phyloP scores from a whole-genome alignment of 73 alveolate species.

The Paramecium biaurelia region DNA sequence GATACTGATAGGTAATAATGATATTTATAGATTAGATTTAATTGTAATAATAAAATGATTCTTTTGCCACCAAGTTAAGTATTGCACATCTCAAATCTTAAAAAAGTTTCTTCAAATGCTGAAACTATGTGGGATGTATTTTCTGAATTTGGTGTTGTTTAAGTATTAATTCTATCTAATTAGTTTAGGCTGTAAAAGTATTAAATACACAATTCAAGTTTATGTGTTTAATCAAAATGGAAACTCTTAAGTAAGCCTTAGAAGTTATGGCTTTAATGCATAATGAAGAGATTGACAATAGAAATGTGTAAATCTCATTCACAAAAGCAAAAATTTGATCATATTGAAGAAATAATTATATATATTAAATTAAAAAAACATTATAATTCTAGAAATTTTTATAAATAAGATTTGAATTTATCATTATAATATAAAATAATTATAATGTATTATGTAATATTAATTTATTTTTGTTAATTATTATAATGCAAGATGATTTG shows the following conservation, averaged over 20 bases:
- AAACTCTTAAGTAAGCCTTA: background rate
- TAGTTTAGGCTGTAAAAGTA: constrained; percentile 22
- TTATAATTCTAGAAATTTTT: background rate
- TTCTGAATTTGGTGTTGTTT: constrained; percentile 37
- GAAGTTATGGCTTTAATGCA: constrained; percentile 31
- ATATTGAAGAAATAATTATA: background rate
- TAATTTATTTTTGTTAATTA: background rate
- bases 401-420: background rate
- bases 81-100: constrained; percentile 34
- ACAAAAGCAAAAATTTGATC: constrained; percentile 36
- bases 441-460: background rate
- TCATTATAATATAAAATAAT: background rate
- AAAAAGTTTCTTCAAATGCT: constrained; percentile 8
- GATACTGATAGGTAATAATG: constrained; percentile 10
- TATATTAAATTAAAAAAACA: background rate
- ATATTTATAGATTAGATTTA: background rate
- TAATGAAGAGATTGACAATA: constrained; percentile 22
- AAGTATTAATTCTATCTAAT: background rate
- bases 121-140: constrained; percentile 51
- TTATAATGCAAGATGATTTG: constrained; percentile 34
- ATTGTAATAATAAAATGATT: background rate
- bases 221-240: constrained; percentile 28
- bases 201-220: background rate
- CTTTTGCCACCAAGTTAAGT: constrained; percentile 27
- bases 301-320: constrained; percentile 23